Percentiles rank a stretch among this genome's conserved stretches.
These are phyloP conservation scores for Eutrema heterophyllum DNA, from an alignment of 345 rosid species.

Conservation along the genomic window DNA sequence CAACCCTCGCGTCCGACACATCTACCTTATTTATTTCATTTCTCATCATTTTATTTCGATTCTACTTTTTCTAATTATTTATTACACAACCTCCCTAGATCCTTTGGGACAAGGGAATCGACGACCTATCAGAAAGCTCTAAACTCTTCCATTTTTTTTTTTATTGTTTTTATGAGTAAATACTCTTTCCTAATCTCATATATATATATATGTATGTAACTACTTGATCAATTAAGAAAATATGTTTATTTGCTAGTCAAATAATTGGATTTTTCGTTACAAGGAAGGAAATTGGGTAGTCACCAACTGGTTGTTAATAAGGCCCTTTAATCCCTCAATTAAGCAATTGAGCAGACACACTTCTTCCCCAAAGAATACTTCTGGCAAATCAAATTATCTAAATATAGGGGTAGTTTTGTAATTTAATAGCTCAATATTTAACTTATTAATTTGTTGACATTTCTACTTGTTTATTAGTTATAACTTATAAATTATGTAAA, in stretches of 20 bases:
- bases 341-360: constrained; percentile 44
- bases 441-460: constrained; percentile 15
- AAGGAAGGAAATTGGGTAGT: constrained; percentile 22
- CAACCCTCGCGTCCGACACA: constrained; percentile 33
- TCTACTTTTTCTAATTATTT: constrained; percentile 10
- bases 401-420: neutral
- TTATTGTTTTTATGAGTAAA: neutral
- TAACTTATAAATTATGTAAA: neutral
- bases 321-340: constrained; percentile 45
- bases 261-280: constrained; percentile 6
- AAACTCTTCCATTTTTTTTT: neutral
- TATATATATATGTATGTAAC: neutral
- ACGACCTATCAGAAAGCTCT: constrained; percentile 9
- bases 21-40: constrained; percentile 33
- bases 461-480: neutral
- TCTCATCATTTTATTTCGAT: constrained; percentile 12
- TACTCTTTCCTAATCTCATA: neutral
- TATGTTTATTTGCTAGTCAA: neutral
- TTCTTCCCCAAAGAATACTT: constrained; percentile 24
- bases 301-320: constrained; percentile 82
- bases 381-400: constrained; percentile 11
- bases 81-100: constrained; percentile 34
- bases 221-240: neutral
- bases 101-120: constrained; percentile 21
- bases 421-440: neutral